A percentile compares a stretch with the other conserved stretches of the same genome.
These are phyloP conservation scores for Cladosporium sphaerospermum DNA, from an alignment of 2,329 filamentous ascomycete genomes.

Conservation along the genomic window DNA sequence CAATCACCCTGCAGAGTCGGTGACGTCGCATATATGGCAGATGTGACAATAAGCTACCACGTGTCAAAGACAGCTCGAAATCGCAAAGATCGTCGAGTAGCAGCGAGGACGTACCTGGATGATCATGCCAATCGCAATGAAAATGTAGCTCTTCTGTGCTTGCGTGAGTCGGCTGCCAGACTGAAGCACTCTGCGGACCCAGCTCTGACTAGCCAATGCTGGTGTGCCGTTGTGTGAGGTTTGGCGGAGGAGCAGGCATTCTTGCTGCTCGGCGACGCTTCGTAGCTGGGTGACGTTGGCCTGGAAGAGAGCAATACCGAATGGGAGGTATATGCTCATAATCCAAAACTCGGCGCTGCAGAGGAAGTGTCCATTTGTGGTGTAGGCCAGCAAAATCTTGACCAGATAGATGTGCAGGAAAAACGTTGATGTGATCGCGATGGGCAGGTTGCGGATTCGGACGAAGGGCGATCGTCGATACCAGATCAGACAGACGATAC, in stretches of 20 bases:
- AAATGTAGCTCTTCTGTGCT: slow-evolving; percentile 44
- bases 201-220: slow-evolving; percentile 44
- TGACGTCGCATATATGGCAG: slow-evolving; percentile 17
- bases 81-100: not conserved
- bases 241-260: slow-evolving; percentile 14
- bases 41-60: slow-evolving; percentile 16
- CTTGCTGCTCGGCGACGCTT: slow-evolving; percentile 19
- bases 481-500: slow-evolving; percentile 17
- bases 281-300: slow-evolving; percentile 58
- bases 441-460: slow-evolving; percentile 21
- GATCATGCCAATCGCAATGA: slow-evolving; percentile 50
- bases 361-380: slow-evolving; percentile 36
- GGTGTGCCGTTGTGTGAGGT: slow-evolving; percentile 12
- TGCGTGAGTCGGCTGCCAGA: slow-evolving; percentile 19
- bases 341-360: slow-evolving; percentile 58
- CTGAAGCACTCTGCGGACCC: slow-evolving; percentile 34
- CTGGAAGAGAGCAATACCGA: slow-evolving; percentile 61
- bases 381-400: slow-evolving; percentile 37
- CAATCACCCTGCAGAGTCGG: slow-evolving; percentile 22
- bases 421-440: slow-evolving; percentile 18
- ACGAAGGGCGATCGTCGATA: slow-evolving; percentile 20
- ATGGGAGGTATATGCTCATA: slow-evolving; percentile 60
- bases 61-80: not conserved
- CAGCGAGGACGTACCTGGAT: slow-evolving; percentile 44
- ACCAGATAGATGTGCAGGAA: slow-evolving; percentile 39